These are phyloP conservation scores for Coemansia sp. DNA, from an alignment of 371 early-diverging fungal species.

Conservation along the genomic window DNA sequence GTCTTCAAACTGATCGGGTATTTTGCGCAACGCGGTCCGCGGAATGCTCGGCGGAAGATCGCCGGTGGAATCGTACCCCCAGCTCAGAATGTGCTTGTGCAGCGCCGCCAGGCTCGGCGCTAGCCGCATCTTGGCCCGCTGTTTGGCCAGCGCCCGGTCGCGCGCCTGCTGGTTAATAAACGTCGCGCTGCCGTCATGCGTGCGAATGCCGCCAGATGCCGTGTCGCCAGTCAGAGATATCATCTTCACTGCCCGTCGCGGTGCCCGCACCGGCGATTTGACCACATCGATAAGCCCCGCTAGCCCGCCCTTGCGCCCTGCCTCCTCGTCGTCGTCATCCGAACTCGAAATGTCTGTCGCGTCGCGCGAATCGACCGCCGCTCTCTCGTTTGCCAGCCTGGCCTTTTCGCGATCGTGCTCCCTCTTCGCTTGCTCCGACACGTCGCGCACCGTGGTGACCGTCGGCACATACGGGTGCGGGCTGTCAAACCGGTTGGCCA, in stretches of 20 bases:
- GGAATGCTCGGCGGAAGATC: slow-evolving; percentile 29
- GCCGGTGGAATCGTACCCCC: slow-evolving; percentile 36
- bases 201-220: background rate
- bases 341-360: slow-evolving; percentile 22
- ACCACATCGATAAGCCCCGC: slow-evolving; percentile 24
- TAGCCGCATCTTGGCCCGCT: slow-evolving; percentile 38
- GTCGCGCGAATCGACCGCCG: background rate
- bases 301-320: slow-evolving; percentile 7
- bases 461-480: background rate
- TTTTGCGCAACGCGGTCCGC: slow-evolving; percentile 9
- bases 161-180: slow-evolving; percentile 20
- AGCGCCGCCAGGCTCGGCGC: slow-evolving; percentile 35
- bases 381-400: background rate
- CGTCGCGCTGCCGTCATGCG: background rate
- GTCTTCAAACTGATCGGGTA: slow-evolving; percentile 63
- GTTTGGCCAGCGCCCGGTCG: slow-evolving; percentile 32
- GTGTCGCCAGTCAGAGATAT: slow-evolving; percentile 4
- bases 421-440: slow-evolving; percentile 18
- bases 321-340: slow-evolving; percentile 17
- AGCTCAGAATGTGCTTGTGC: slow-evolving; percentile 36
- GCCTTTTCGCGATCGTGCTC: slow-evolving; percentile 22
- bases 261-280: background rate
- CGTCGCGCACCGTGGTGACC: slow-evolving; percentile 21
- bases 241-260: slow-evolving; percentile 20
- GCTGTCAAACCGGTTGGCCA: background rate